These are phyloP conservation scores for Phyllosticta ampelicida DNA, from an alignment of 2,329 filamentous ascomycete genomes.

Conservation along the genomic window DNA sequence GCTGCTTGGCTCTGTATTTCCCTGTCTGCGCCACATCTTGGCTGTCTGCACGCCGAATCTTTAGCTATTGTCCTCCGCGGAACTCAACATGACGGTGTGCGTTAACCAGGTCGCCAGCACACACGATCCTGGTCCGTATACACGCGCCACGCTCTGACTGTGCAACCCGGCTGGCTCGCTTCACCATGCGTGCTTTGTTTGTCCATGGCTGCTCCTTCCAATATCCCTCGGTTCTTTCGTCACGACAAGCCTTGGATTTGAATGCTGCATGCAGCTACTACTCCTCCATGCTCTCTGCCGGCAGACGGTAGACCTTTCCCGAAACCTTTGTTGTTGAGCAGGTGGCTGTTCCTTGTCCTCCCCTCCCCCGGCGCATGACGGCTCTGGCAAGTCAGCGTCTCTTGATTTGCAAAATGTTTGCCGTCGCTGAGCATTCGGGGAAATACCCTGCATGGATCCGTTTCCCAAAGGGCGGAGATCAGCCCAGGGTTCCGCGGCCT, in stretches of 20 bases:
- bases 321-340: not conserved
- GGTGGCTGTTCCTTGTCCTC: not conserved
- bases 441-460: conserved; percentile 10
- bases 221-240: conserved; percentile 1
- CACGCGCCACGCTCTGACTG: not conserved
- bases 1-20: not conserved
- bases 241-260: not conserved
- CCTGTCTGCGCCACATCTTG: not conserved
- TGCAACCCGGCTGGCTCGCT: not conserved
- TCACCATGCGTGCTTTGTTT: conserved; percentile 5
- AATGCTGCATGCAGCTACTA: not conserved
- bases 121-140: not conserved
- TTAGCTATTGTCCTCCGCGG: not conserved
- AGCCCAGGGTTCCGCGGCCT: conserved; percentile 1
- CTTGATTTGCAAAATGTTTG: conserved; percentile 5
- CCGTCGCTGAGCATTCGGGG: conserved; percentile 1
- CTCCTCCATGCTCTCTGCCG: not conserved
- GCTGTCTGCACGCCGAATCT: not conserved
- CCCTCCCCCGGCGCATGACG: not conserved
- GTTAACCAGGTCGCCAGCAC: not conserved
- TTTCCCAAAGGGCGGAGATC: conserved; percentile 1
- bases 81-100: not conserved
- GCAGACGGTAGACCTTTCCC: not conserved
- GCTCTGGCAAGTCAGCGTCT: conserved; percentile 5
- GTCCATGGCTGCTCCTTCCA: conserved; percentile 1